Conservation (phyloP, 768 basidiomycete species). For the Phanerochaete sordida region DNA sequence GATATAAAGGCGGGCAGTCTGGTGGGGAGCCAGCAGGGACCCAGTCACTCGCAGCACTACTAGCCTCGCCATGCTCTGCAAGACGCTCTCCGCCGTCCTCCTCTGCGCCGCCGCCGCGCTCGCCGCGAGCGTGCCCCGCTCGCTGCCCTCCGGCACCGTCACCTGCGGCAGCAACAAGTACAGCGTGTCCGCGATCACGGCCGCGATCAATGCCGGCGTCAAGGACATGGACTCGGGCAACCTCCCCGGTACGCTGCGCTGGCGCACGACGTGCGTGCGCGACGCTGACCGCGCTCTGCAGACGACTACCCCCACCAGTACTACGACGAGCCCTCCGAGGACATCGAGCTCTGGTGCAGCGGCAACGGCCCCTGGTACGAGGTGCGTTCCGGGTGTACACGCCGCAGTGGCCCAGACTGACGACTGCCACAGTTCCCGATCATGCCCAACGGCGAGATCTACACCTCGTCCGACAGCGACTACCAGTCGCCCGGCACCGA, state of each 20-base stretch:
- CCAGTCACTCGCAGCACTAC: not conserved
- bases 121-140: slow-evolving; percentile 4
- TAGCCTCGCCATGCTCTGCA: slow-evolving; percentile 6
- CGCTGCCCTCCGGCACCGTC: slow-evolving; percentile 19
- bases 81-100: slow-evolving; percentile 2
- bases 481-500: slow-evolving; percentile 19
- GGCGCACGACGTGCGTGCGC: not conserved
- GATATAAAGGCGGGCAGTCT: not conserved
- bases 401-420: not conserved
- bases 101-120: slow-evolving; percentile 4
- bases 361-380: slow-evolving; percentile 20
- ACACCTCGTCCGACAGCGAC: slow-evolving; percentile 14
- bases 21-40: not conserved
- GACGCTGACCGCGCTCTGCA: not conserved
- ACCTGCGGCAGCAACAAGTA: slow-evolving; percentile 21
- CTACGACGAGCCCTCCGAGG: slow-evolving; percentile 17
- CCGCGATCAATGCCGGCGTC: slow-evolving; percentile 17
- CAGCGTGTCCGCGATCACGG: slow-evolving; percentile 11
- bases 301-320: slow-evolving; percentile 23
- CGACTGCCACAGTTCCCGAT: slow-evolving; percentile 17
- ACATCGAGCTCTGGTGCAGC: slow-evolving; percentile 18
- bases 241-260: slow-evolving; percentile 6
- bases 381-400: slow-evolving; percentile 1
- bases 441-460: slow-evolving; percentile 17
- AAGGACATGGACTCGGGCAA: slow-evolving; percentile 10